Conservation (phyloP, 768 basidiomycete species). For the Lactarius evosmus region DNA sequence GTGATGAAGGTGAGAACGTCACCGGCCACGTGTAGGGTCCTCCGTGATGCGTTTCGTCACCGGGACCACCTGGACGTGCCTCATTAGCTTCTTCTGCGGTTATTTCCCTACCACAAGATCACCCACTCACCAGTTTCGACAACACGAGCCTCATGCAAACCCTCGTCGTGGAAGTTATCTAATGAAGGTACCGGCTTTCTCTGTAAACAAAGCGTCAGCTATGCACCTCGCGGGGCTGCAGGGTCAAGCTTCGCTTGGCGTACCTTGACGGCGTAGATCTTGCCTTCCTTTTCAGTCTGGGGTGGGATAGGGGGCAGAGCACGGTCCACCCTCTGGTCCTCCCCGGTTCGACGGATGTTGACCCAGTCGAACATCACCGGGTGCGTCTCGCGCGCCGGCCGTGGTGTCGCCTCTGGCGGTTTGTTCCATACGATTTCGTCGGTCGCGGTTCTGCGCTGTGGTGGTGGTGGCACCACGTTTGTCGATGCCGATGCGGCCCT, state of each 20-base stretch:
- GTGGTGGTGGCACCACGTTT: constrained; percentile 14
- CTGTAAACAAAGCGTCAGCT: constrained; percentile 7
- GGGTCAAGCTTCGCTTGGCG: background rate
- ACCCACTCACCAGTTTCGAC: constrained; percentile 16
- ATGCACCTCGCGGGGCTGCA: background rate
- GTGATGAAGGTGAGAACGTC: constrained; percentile 15
- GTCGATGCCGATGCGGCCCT: constrained; percentile 21
- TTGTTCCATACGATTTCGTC: constrained; percentile 18
- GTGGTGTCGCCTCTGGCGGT: constrained; percentile 15
- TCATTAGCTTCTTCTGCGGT: constrained; percentile 11
- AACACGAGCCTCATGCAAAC: constrained; percentile 6
- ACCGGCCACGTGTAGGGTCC: constrained; percentile 22
- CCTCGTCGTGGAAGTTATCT: constrained; percentile 18
- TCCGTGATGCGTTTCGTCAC: constrained; percentile 15
- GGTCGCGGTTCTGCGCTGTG: constrained; percentile 4
- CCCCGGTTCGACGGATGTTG: constrained; percentile 17
- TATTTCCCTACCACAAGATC: constrained; percentile 5
- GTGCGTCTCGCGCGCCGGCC: constrained; percentile 16
- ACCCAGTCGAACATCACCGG: constrained; percentile 24
- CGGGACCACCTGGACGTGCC: constrained; percentile 11
- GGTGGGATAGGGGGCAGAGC: constrained; percentile 18
- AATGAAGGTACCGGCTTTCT: constrained; percentile 26
- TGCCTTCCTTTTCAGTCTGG: constrained; percentile 9
- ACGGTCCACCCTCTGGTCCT: constrained; percentile 19
- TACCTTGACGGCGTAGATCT: constrained; percentile 21